Percentiles rank a stretch among this genome's conserved stretches.
Evolutionary conservation across 805 yeast species (phyloP).

Genomic region (Candida yuanshanica): DNA sequence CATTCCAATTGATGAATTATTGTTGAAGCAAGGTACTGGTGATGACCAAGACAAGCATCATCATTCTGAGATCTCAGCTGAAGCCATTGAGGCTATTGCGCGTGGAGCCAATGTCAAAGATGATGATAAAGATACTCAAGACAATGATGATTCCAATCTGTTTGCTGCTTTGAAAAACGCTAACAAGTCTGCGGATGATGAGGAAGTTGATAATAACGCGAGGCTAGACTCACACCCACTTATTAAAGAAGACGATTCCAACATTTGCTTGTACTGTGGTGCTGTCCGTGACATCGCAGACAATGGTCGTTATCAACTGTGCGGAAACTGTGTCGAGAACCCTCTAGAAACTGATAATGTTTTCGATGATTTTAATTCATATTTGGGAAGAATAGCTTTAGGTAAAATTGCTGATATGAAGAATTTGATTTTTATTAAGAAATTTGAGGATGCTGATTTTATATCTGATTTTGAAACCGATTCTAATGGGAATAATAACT

Average conservation of each 20-base stretch:
- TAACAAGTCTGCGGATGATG: conserved; percentile 1
- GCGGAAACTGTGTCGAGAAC: conserved; percentile 22
- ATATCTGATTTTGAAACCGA: conserved; percentile 14
- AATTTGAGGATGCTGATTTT: conserved; percentile 9
- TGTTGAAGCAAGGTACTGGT: conserved; percentile 9
- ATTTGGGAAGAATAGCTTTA: conserved; percentile 12
- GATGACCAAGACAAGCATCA: conserved; percentile 1
- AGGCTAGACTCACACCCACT: background rate
- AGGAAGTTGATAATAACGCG: background rate
- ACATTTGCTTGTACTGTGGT: conserved; percentile 21
- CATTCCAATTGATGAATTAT: conserved; percentile 13
- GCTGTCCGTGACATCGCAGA: conserved; percentile 20
- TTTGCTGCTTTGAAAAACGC: conserved; percentile 15
- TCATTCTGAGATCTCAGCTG: conserved; percentile 5
- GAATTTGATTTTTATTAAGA: conserved; percentile 19
- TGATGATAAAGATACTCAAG: conserved; percentile 5
- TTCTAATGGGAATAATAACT: conserved; percentile 11
- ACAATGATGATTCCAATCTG: conserved; percentile 9
- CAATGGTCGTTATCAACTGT: conserved; percentile 23
- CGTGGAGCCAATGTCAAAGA: conserved; percentile 1
- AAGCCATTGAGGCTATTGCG: conserved; percentile 8
- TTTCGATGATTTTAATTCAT: conserved; percentile 17
- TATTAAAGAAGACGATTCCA: conserved; percentile 6
- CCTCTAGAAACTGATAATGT: conserved; percentile 21
- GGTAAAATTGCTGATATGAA: conserved; percentile 14